These are phyloP conservation scores for Saturnispora quitensis DNA, from an alignment of 805 yeast genomes.

Conservation along the genomic window DNA sequence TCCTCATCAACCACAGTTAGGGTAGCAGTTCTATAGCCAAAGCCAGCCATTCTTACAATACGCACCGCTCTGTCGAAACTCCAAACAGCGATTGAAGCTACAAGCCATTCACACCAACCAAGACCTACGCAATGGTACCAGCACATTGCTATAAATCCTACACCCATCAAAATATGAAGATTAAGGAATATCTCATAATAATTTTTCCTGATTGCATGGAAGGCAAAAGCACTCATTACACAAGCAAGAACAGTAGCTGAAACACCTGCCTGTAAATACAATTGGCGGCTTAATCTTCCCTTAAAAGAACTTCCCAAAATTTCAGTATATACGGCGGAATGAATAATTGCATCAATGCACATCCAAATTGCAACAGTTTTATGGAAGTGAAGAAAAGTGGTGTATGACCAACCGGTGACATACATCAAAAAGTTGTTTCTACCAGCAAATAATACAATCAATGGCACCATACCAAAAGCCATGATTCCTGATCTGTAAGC, in stretches of 20 bases:
- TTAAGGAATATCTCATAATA: slow-evolving; percentile 51
- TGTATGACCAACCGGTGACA: slow-evolving; percentile 34
- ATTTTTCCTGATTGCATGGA: slow-evolving; percentile 41
- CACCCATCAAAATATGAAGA: neutral
- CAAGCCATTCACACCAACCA: slow-evolving; percentile 28
- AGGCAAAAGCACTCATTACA: slow-evolving; percentile 39
- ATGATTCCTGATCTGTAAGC: slow-evolving; percentile 32
- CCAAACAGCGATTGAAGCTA: slow-evolving; percentile 39
- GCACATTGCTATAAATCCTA: slow-evolving; percentile 41
- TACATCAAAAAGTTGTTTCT: slow-evolving; percentile 36
- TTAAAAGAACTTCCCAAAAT: too few species aligned
- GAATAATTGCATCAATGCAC: slow-evolving; percentile 31
- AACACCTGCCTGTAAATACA: slow-evolving; percentile 15
- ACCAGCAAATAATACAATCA: slow-evolving; percentile 38
- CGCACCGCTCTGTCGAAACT: slow-evolving; percentile 42
- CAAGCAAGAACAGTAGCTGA: slow-evolving; percentile 35
- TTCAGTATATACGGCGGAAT: slow-evolving; percentile 28
- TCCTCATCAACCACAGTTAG: slow-evolving; percentile 14
- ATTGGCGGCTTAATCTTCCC: neutral
- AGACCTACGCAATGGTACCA: slow-evolving; percentile 45
- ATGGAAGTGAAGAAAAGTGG: slow-evolving; percentile 47
- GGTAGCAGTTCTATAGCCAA: slow-evolving; percentile 18
- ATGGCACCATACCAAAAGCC: slow-evolving; percentile 31
- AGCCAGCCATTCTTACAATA: slow-evolving; percentile 21
- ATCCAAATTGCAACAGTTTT: slow-evolving; percentile 53